Conservation (phyloP, 371 early-diverging fungal genomes). For the Sporodiniella umbellata region DNA sequence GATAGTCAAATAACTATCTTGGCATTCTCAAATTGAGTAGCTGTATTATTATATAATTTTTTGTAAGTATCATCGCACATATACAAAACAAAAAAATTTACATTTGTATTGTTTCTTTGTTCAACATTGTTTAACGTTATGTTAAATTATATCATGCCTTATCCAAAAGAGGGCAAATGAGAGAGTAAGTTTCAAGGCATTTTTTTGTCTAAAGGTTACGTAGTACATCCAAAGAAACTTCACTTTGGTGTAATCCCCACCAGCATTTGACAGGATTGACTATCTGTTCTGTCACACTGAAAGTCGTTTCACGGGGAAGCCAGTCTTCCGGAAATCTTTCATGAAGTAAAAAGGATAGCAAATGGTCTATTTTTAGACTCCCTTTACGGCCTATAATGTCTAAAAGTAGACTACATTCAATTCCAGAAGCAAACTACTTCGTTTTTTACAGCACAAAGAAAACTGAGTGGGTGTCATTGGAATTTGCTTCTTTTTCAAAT, state of each 20-base stretch:
- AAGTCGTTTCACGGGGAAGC: slow-evolving; percentile 18
- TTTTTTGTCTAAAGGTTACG: slow-evolving; percentile 1
- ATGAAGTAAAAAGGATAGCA: slow-evolving; percentile 28
- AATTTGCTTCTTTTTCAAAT: neutral
- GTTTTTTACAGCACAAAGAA: neutral
- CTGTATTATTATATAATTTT: no score
- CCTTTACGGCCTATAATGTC: slow-evolving; percentile 32
- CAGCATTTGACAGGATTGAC: slow-evolving; percentile 12
- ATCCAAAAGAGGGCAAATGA: no score
- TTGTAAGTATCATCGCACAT: no score
- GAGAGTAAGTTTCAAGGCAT: no score
- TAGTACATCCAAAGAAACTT: slow-evolving; percentile 10
- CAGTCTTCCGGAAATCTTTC: slow-evolving; percentile 36
- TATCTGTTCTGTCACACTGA: slow-evolving; percentile 2
- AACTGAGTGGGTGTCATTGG: neutral
- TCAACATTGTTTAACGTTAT: no score
- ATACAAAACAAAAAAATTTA: no score
- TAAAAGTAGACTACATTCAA: slow-evolving; percentile 28
- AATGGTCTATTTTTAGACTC: slow-evolving; percentile 15
- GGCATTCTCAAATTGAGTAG: no score
- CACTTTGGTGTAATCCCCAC: slow-evolving; percentile 14
- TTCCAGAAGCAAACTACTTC: slow-evolving; percentile 19
- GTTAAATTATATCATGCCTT: no score
- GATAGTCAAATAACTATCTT: no score
- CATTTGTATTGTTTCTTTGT: no score